Evolutionary conservation across 1,139 yeast species (phyloP).

Genomic region (Cylindricascospora bacillispora): DNA sequence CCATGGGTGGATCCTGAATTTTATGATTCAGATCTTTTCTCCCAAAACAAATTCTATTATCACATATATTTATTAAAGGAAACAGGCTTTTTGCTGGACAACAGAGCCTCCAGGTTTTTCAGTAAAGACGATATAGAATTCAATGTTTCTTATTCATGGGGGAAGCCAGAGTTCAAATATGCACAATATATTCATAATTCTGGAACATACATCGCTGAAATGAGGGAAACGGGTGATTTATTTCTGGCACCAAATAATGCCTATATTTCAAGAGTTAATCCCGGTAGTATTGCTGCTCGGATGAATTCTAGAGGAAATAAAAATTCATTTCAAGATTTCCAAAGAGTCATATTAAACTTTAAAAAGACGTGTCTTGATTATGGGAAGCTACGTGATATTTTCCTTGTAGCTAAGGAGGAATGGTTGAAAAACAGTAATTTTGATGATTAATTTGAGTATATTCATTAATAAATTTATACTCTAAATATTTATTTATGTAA

Average conservation of each 20-base stretch:
- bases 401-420: slow-evolving; percentile 42
- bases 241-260: slow-evolving; percentile 73
- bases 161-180: slow-evolving; percentile 65
- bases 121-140: slow-evolving; percentile 38
- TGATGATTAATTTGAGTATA: slow-evolving; percentile 6
- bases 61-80: slow-evolving; percentile 48
- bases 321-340: slow-evolving; percentile 41
- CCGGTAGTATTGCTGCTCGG: slow-evolving; percentile 16
- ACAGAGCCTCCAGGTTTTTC: slow-evolving; percentile 57
- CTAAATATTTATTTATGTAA: too few species aligned
- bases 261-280: slow-evolving; percentile 52
- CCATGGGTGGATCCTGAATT: slow-evolving; percentile 59
- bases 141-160: slow-evolving; percentile 79
- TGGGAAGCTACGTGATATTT: slow-evolving; percentile 36
- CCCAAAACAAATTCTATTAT: slow-evolving; percentile 44
- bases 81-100: slow-evolving; percentile 70
- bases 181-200: slow-evolving; percentile 85
- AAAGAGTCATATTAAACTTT: slow-evolving; percentile 58
- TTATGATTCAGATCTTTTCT: slow-evolving; percentile 28
- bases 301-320: slow-evolving; percentile 19
- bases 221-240: slow-evolving; percentile 68
- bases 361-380: slow-evolving; percentile 47
- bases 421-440: slow-evolving; percentile 26
- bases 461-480: neutral
- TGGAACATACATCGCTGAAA: slow-evolving; percentile 82